Evolutionary conservation across 2,329 filamentous ascomycete genomes (phyloP), one percentile per base, ranked within the genome.

Genomic region (Cryphonectria carpinicola): DNA sequence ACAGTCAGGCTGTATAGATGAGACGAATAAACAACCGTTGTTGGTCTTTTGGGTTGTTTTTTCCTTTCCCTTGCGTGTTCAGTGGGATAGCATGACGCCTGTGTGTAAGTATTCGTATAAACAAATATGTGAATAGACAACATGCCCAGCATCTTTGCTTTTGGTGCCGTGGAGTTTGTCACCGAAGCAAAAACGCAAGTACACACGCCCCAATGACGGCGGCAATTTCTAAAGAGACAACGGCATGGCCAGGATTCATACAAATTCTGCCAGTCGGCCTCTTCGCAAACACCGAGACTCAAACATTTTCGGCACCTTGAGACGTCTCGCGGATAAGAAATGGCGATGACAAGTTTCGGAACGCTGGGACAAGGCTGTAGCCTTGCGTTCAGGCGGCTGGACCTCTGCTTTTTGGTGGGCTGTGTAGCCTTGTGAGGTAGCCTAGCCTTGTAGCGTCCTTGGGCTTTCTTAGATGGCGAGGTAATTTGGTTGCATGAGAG

Each of bases 1-100:
- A 92, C 78, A 92, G 90, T 78, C 87, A 89, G 79, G 86, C 87
- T 75, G 90, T 92, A 73, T 92, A 84, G 78, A 35, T 17, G 43
- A 22, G 61, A 62, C 65, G 63, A 52, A 58, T 52, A 56, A 37
- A 10, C 25, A 22, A 41, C 37, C 46, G 14, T 54, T 60, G 41
- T 65, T n/a, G 35, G 41, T 32, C 32, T 32, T 4, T 32, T 32
- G 4, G 32, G 32, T 32, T 32, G 32, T 1, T 32, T 32, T 3
- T 46, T n/a, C 2, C 28, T 28, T 28, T 2, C 2, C 2, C 28
- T 39, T 19, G 35, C 3, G 17, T 62, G 13, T 62, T 62, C 56
- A 67, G 69, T 68, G 66, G 41, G 60, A 46, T 32, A 56, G 60
- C 66, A 64, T 56, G 43, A 35, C 64, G 49, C 32, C 52, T 66